Evolutionary conservation across 345 rosid genomes (phyloP), one percentile per base, ranked within the genome.

Genomic region (Eucalyptus urophylla): DNA sequence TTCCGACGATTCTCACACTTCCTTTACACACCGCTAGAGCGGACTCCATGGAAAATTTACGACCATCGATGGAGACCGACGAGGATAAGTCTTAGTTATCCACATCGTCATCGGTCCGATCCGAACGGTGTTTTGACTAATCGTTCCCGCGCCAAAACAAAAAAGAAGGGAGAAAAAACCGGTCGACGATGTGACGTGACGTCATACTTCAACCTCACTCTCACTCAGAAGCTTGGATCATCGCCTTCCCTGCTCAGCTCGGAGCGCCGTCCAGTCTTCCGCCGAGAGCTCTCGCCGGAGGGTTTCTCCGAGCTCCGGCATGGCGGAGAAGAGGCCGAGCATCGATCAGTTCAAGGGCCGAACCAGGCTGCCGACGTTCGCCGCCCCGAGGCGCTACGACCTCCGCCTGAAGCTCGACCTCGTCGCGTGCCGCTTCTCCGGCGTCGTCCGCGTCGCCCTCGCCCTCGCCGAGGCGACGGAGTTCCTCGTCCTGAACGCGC

Each of bases 401-500:
- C 93, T 91, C 88, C 49, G 53, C 86, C 92, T 91, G 81, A 87
- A 88, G 65, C 90, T 89, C 47, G 90, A 92, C 27, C 92, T 92
- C n/a, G 37, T 67, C 31, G 76, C 89, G 51, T 92, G 93, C 88
- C 87, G 88, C 49, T 94, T 93, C 90, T 87, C 93, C 72, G 94
- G 93, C 56, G 47, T 86, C 19, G 88, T 87, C 16, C 69, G 62
- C 16, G 76, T 92, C 58, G 37, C 85, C 80, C 87, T 94, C n/a
- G 43, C 87, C 72, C 60, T 94, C 86, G 53, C 40, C 85, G 90
- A 93, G 60, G 88, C 87, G 80, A 91, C 94, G 12, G 89, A 87
- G 60, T 88, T 92, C 65, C 89, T 92, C 51, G 94, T 94, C 89
- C 88, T 93, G 87, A 93, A 94, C 86, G 91, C 91, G 54, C 90